phyloP scores from a whole-genome alignment of 257 asterid genomes.

The Rhazya stricta region DNA sequence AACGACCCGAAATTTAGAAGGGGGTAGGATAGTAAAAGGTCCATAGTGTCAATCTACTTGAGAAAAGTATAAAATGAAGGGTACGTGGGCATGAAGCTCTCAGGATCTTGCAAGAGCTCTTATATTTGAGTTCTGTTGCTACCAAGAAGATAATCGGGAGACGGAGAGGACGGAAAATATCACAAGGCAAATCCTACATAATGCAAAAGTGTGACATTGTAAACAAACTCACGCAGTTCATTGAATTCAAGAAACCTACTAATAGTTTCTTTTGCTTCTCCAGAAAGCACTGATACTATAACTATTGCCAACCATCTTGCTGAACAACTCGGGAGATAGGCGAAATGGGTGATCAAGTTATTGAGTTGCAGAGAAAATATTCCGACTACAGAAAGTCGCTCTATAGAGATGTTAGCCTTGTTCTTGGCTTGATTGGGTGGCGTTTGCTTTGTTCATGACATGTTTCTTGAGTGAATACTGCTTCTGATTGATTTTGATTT shows the following conservation, averaged over 20 bases:
- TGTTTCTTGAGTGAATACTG: background rate
- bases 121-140: background rate
- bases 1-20: too few species aligned
- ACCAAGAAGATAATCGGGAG: conserved; percentile 14
- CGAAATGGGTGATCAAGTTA: conserved; percentile 23
- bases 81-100: background rate
- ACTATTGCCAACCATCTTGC: background rate
- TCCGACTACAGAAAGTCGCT: conserved; percentile 28
- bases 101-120: conserved; percentile 22
- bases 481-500: conserved; percentile 6
- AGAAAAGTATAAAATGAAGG: background rate
- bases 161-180: conserved; percentile 13
- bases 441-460: too few species aligned
- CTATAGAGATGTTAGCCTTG: conserved; percentile 28
- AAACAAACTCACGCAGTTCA: conserved; percentile 18
- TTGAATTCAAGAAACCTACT: conserved; percentile 23
- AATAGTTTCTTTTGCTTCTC: conserved; percentile 13
- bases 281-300: too few species aligned
- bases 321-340: background rate
- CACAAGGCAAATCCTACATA: background rate
- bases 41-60: background rate
- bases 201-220: conserved; percentile 2
- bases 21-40: background rate
- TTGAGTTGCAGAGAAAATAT: conserved; percentile 28
- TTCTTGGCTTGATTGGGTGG: background rate